Percentiles rank a stretch among this genome's conserved stretches.
phyloP scores from a whole-genome alignment of 345 rosid genomes.

The Geranium rotundifolium region DNA sequence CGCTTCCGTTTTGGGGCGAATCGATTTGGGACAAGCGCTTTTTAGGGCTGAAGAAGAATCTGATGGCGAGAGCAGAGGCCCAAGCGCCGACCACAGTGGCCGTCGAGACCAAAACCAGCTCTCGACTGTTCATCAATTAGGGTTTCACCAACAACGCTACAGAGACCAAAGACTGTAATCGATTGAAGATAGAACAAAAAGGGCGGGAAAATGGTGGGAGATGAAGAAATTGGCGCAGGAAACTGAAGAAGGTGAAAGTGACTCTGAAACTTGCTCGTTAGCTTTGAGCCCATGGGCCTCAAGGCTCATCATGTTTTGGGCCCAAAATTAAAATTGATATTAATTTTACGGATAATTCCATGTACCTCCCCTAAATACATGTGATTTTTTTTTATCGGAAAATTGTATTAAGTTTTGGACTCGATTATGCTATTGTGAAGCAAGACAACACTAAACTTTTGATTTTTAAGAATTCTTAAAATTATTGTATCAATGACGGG shows the following conservation, averaged over 20 bases:
- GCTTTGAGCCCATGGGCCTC: neutral
- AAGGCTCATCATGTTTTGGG: too few relatives aligned
- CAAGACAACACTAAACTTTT: too few relatives aligned
- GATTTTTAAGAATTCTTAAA: too few relatives aligned
- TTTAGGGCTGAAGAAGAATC: constrained; percentile 35
- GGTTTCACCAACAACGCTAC: neutral
- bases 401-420: too few relatives aligned
- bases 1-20: constrained; percentile 22
- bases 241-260: neutral
- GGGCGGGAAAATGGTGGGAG: constrained; percentile 2
- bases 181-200: neutral
- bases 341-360: too few relatives aligned
- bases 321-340: too few relatives aligned
- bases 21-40: constrained; percentile 12
- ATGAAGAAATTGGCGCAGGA: too few relatives aligned
- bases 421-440: too few relatives aligned
- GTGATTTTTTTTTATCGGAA: too few relatives aligned
- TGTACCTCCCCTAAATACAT: too few relatives aligned
- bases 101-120: constrained; percentile 41
- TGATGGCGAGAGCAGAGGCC: constrained; percentile 47
- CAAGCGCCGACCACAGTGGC: constrained; percentile 60
- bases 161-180: neutral
- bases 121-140: constrained; percentile 48
- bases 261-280: neutral
- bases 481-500: too few relatives aligned